These are phyloP conservation scores for Cadophora gregata DNA, from an alignment of 2,329 filamentous ascomycete species.

Conservation along the genomic window DNA sequence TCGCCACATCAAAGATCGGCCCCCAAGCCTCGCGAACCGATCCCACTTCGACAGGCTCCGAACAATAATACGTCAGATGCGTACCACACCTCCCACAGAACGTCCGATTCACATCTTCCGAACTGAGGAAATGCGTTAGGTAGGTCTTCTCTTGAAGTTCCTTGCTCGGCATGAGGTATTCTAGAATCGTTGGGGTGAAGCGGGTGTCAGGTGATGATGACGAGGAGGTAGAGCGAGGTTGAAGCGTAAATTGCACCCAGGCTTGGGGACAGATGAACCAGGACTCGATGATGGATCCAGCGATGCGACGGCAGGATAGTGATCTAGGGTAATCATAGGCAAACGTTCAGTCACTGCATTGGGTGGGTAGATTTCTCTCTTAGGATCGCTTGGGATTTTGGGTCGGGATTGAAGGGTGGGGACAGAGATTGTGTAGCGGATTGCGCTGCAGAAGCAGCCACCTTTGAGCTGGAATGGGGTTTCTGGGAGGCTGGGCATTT, in stretches of 20 bases:
- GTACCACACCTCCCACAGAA: slow-evolving; percentile 44
- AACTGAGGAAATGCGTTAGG: slow-evolving; percentile 32
- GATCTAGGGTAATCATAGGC: slow-evolving; percentile 39
- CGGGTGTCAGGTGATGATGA: background rate
- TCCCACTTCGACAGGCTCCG: slow-evolving; percentile 19
- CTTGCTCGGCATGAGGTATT: slow-evolving; percentile 24
- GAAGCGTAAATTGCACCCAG: slow-evolving; percentile 40
- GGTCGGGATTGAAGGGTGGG: slow-evolving; percentile 34
- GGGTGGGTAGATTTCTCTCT: slow-evolving; percentile 22
- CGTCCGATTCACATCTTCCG: slow-evolving; percentile 35
- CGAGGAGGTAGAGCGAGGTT: background rate
- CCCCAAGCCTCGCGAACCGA: slow-evolving; percentile 2
- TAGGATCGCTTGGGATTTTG: background rate
- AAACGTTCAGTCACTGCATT: slow-evolving; percentile 32
- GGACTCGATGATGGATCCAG: slow-evolving; percentile 36
- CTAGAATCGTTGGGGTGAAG: slow-evolving; percentile 13
- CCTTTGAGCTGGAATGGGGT: slow-evolving; percentile 36
- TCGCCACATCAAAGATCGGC: slow-evolving; percentile 35
- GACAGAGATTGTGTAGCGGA: slow-evolving; percentile 40
- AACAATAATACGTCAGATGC: slow-evolving; percentile 36
- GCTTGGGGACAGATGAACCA: slow-evolving; percentile 41
- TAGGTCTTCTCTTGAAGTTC: slow-evolving; percentile 24
- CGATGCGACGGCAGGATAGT: slow-evolving; percentile 39
- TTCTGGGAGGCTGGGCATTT: slow-evolving; percentile 22
- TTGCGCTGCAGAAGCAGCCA: slow-evolving; percentile 42